phyloP scores from a whole-genome alignment of 768 basidiomycete genomes.

The Agaricus sinodeliciosus region DNA sequence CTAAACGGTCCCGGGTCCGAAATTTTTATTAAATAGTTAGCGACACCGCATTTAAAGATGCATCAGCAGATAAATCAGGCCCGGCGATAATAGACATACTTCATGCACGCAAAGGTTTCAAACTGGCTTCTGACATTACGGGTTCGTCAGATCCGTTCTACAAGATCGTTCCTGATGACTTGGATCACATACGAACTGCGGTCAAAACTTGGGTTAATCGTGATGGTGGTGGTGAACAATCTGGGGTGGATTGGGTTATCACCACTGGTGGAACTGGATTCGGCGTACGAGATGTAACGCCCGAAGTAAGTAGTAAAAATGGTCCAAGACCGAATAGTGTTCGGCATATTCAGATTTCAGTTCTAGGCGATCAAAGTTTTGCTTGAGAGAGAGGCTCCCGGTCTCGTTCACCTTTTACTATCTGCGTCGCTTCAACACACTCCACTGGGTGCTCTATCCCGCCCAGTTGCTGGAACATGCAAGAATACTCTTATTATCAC shows the following conservation, averaged over 20 bases:
- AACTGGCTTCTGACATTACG: constrained; percentile 4
- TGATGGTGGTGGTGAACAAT: constrained; percentile 1
- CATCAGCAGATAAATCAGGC: constrained; percentile 56
- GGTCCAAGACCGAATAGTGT: not conserved
- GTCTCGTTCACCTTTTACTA: constrained; percentile 70
- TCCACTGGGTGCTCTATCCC: constrained; percentile 73
- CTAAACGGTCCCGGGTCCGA: not conserved
- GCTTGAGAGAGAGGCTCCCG: constrained; percentile 62
- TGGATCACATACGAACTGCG: constrained; percentile 36
- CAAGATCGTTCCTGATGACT: constrained; percentile 63
- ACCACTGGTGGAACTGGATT: constrained; percentile 90
- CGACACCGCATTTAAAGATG: constrained; percentile 54
- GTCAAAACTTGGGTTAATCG: constrained; percentile 39
- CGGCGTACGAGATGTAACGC: constrained; percentile 72
- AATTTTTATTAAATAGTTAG: constrained; percentile 42
- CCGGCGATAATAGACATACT: constrained; percentile 54
- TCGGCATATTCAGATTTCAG: not conserved
- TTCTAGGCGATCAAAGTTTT: constrained; percentile 52
- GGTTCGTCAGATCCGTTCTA: constrained; percentile 20
- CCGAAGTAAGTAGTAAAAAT: constrained; percentile 48
- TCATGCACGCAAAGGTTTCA: constrained; percentile 14
- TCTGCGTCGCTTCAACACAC: constrained; percentile 66
- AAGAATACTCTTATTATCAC: constrained; percentile 65
- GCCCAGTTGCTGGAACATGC: constrained; percentile 75
- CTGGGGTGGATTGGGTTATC: constrained; percentile 64